Conservation (phyloP, 257 asterid genomes). For the Capsicum chinense region DNA sequence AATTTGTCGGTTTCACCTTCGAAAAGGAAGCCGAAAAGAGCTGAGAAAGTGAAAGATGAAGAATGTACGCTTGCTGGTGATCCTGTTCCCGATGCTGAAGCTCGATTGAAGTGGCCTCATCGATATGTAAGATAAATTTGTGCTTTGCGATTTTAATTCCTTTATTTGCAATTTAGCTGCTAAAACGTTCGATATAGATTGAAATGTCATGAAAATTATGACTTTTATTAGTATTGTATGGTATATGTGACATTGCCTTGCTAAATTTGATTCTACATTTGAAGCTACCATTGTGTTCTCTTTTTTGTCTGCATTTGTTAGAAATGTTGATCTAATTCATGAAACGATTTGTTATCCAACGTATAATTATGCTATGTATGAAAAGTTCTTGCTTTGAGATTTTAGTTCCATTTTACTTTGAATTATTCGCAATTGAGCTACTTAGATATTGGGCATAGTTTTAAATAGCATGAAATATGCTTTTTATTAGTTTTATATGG, state of each 20-base stretch:
- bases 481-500: neutral
- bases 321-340: too few species aligned
- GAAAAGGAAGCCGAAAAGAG: conserved; percentile 15
- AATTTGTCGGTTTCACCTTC: neutral
- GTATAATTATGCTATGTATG: neutral
- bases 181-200: neutral
- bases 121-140: conserved; percentile 32
- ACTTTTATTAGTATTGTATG: neutral
- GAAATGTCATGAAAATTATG: neutral
- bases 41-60: conserved; percentile 25
- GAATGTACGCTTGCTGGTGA: conserved; percentile 40
- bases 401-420: neutral
- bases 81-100: conserved; percentile 53
- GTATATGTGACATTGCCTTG: neutral
- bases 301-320: too few species aligned
- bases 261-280: too few species aligned
- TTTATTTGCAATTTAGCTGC: neutral
- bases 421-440: neutral
- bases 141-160: neutral
- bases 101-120: conserved; percentile 63
- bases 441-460: neutral
- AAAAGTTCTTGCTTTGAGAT: conserved; percentile 4
- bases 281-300: too few species aligned
- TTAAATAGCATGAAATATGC: neutral
- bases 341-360: too few species aligned